Evolutionary conservation across 208 protist species (phyloP), one percentile per base, ranked within the genome.

Genomic region (Trichomonas tenax): DNA sequence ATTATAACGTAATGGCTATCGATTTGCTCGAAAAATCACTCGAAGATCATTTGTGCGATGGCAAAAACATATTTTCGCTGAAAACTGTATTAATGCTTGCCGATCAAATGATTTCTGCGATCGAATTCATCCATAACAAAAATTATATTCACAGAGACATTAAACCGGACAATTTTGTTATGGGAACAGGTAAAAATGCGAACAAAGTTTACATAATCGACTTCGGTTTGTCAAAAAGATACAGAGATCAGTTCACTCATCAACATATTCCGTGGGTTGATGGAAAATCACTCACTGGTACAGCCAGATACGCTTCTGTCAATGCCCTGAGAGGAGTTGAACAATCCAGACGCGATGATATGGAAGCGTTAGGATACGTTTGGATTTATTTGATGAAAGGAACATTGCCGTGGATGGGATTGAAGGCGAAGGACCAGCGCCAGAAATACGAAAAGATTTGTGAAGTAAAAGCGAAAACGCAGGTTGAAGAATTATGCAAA

Each of bases 1-100:
- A 99, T 84, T 99, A 99, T 97, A 99, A 99, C 96, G 98, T 99
- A 14, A 98, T 99, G 97, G 99, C 99, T 38, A 99, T 99, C 97
- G 99, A 99, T 90, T 97, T 99, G 15, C 97, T 99, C 0, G 99
- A 99, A 0, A 99, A 99, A 17, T 98, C 97, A 82, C 97, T 99
- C 14, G 99, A 99, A 96, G 99, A 99, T 96, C 97, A 99, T 9
- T 99, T 99, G 96, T 98, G 98, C 49, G 97, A 98, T 86, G 99
- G 98, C 49, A 31, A 46, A 34, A 23, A 49, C 11, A 63, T 58
- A 40, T 93, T 97, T 40, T 98, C 98, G 40, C 97, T 99, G 40
- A 99, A 99, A 97, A 99, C 99, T 11, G 98, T 99, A 15, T 97
- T 99, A 9, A 99, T 99, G 98, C 96, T 99, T 8, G 99, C 98